Evolutionary conservation across 768 basidiomycete genomes (phyloP), one percentile per base, ranked within the genome.

Genomic region (Pulveroboletus sp.): DNA sequence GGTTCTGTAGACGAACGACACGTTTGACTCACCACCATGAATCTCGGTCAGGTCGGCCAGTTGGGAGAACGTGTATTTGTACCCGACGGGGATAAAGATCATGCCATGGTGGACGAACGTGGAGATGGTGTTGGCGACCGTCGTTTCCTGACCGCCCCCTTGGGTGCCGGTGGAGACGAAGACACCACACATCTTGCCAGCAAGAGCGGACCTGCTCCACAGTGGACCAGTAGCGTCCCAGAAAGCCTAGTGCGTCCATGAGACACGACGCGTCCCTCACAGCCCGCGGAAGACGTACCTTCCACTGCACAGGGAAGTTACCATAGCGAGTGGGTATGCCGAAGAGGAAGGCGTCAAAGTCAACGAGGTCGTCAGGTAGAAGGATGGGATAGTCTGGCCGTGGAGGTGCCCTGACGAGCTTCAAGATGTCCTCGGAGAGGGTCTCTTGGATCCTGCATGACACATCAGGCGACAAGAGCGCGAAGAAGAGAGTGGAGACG

Each of bases 391-490:
- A 90, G 58, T 79, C 72, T 43, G 82, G 78, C 64, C 86, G 88
- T 11, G 84, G 68, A 5, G 84, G 80, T 1, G 88, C 89, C 59
- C 81, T 71, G 77, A 94, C 79, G 65, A 78, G 77, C 46, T 67
- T 67, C 50, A 93, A 73, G 47, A 93, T 66, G 26, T 90, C 87
- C 15, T 78, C 67, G 3, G 85, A 68, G 49, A 95, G 84, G 15
- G 89, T 95, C 71, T 95, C 93, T 50, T 86, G 72, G 55, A 94
- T 79, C 65, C 87, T 89, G 27, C 10, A 21, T 5, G 8, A 1
- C 7, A 28, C 4, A 13, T 55, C 10, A 36, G 44, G 47, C 13
- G 8, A 32, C 13, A 9, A 32, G 5, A 39, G 13, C 6, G n/a
- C 24, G 18, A 14, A 2, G 1, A 21, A 21, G 21, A 21, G 14